phyloP scores from a whole-genome alignment of 2,329 filamentous ascomycete genomes.

The Aspergillus unguis region DNA sequence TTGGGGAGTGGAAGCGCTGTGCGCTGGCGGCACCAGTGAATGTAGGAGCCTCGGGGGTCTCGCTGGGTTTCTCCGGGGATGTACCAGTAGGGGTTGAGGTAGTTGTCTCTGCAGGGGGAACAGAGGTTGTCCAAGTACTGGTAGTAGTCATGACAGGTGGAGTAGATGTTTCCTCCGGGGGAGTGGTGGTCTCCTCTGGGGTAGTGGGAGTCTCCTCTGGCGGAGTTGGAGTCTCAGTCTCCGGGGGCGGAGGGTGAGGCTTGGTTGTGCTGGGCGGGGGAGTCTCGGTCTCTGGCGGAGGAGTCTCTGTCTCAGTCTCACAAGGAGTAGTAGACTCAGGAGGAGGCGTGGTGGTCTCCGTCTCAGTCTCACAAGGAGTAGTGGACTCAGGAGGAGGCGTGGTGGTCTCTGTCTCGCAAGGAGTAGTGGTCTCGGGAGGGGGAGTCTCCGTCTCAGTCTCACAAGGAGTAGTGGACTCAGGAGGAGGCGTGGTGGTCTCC shows the following conservation, averaged over 20 bases:
- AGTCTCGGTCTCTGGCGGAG: background rate
- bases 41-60: background rate
- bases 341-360: background rate
- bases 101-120: background rate
- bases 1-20: conserved; percentile 1
- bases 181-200: background rate
- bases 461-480: conserved; percentile 1
- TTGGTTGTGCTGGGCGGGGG: background rate
- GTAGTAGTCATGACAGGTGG: background rate
- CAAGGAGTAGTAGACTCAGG: conserved; percentile 1
- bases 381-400: background rate
- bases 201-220: background rate
- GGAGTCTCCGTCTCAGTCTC: conserved; percentile 3
- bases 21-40: conserved; percentile 9
- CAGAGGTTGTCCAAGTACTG: background rate
- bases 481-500: background rate
- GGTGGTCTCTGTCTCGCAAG: background rate
- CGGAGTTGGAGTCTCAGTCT: background rate
- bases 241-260: background rate
- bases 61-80: conserved; percentile 5
- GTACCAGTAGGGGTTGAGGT: conserved; percentile 2
- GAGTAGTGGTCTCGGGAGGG: background rate
- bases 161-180: conserved; percentile 1
- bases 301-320: conserved; percentile 1
- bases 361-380: conserved; percentile 7